Evolutionary conservation across 2,329 filamentous ascomycete genomes (phyloP), one percentile per base, ranked within the genome.

Genomic region (Pseudopithomyces chartarum): DNA sequence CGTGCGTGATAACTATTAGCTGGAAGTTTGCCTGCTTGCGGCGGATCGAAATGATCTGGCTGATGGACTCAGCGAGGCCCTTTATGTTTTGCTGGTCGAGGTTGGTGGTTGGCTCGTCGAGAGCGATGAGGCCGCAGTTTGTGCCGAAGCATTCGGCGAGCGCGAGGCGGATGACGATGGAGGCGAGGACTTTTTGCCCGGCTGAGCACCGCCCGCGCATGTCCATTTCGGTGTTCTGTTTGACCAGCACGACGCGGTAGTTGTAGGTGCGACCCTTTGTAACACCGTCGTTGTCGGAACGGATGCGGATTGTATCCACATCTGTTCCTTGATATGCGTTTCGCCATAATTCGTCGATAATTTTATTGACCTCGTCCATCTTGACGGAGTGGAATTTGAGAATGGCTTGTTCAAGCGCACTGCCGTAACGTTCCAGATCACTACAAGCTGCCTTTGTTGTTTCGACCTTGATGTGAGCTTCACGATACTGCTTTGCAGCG

Each of bases 141-240:
- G 93, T 86, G 63, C 95, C 95, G 73, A 99, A 99, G 66, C 92
- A 97, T 77, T 99, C 95, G 3, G 95, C 95, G 45, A 99, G 85
- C 12, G 96, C 95, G 26, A 99, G 85, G 1, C 95, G 93, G 75
- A 99, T 97, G 77, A 99, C 96, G 79, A 99, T 99, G 76, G 89
- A 92, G 4, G 95, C 95, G 26, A 99, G 86, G 26, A 99, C 94
- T 78, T 96, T 97, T 75, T 99, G 95, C 3, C 95, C 95, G 1
- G 95, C 95, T 64, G 91, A 96, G 82, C 95, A 99, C 54, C 95
- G 91, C 1, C 95, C 96, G 60, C 95, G 91, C 95, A 99, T 99
- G 79, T 99, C 95, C 92, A 99, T 97, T 77, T 99, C 95, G 0
- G 90, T 91, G 70, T 96, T 92, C 73, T 94, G 90, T 80, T 99